Base-by-base conservation (phyloP, 495 filamentous ascomycete genomes). In the Lepidopterella palustris region DNA sequence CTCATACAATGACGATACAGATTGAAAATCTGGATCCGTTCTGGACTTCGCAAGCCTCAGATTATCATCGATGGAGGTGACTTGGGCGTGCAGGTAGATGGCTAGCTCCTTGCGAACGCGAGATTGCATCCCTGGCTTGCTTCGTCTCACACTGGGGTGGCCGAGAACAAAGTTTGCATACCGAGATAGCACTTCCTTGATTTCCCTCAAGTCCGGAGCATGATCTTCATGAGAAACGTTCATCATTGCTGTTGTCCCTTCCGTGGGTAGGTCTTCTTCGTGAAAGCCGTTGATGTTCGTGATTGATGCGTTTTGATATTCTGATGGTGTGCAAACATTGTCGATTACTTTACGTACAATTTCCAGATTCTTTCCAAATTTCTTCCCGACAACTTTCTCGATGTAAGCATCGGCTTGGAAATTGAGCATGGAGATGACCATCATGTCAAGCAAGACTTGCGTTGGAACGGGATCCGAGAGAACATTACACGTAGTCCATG, bases 371-470 rank as follows among this genome's bases (percentile, higher is more conserved):
- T 23, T 20, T 15, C 4, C 28, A 4, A 49, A 18, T 5, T 52
- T 10, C 28, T 27, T n/a, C 1, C 28, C 32, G 24, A 73, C 52
- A 3, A 71, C 55, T 4, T 53, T 32, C 52, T 72, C 69, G 60
- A 79, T 71, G 55, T 67, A 79, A 55, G 73, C 71, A 35, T 79
- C 77, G 3, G 68, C 66, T 39, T 74, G 74, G 54, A 64, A 76
- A 27, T 68, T 73, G 8, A 77, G 58, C 50, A 74, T 47, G 0
- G 72, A 73, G 18, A 77, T 24, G 5, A 72, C 51, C 68, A 77
- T 73, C 75, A 79, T 77, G 18, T 79, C 74, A 20, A 48, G 65
- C 20, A 77, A 45, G 1, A 68, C 28, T 0, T 56, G 6, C 15
- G 31, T 51, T 3, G 47, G 32, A 23, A 27, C 28, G 13, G 65